phyloP scores from a whole-genome alignment of 805 yeast genomes.

The Metschnikowia matae region DNA sequence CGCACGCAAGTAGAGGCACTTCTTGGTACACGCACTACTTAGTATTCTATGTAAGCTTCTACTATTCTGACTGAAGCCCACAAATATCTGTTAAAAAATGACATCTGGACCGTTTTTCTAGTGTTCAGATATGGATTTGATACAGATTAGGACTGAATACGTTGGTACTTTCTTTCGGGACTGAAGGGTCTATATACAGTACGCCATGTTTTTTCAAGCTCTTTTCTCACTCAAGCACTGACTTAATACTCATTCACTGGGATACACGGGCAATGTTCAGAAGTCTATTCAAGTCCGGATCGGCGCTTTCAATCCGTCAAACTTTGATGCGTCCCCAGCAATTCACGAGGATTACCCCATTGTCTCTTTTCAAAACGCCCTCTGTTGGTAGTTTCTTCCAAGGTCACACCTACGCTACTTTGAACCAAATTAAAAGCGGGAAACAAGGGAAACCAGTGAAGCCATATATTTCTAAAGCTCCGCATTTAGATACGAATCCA shows the following conservation, averaged over 20 bases:
- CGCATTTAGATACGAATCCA: constrained; percentile 80
- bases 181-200: not conserved
- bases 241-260: not conserved
- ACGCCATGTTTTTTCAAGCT: not conserved
- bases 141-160: too few species aligned
- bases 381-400: constrained; percentile 7
- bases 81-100: not conserved
- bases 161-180: not conserved
- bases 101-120: not conserved
- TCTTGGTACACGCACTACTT: constrained; percentile 6
- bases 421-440: constrained; percentile 75
- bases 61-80: not conserved
- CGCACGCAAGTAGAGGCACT: not conserved
- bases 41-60: not conserved
- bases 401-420: constrained; percentile 59
- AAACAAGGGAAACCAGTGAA: constrained; percentile 46
- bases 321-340: constrained; percentile 3
- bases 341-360: constrained; percentile 8
- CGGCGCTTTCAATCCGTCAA: constrained; percentile 6
- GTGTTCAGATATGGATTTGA: not conserved
- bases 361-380: constrained; percentile 17
- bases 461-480: constrained; percentile 57
- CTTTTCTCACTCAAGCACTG: constrained; percentile 6
- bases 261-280: constrained; percentile 11
- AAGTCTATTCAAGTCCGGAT: constrained; percentile 12